phyloP scores from a whole-genome alignment of 2,329 filamentous ascomycete species.

The Fusarium chaquense region DNA sequence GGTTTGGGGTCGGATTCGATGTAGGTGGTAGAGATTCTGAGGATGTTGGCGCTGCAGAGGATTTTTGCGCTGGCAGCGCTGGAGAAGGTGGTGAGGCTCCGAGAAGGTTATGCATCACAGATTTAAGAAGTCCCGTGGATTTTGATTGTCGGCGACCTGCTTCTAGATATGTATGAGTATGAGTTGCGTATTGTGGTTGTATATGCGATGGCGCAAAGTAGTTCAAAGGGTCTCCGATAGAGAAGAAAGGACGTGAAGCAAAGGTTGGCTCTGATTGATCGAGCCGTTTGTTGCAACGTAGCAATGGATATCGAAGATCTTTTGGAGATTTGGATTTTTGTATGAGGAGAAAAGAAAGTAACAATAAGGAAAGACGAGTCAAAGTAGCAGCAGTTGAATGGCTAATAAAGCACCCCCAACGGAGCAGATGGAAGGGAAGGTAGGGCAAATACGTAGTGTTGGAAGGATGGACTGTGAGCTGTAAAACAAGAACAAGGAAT shows the following conservation, averaged over 20 bases:
- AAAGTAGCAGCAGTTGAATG: constrained; percentile 35
- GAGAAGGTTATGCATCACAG: constrained; percentile 60
- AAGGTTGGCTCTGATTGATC: constrained; percentile 9
- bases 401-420: constrained; percentile 32
- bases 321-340: constrained; percentile 28
- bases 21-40: constrained; percentile 35
- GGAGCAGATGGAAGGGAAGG: constrained; percentile 14
- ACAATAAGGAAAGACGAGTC: constrained; percentile 10
- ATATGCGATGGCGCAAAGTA: constrained; percentile 22
- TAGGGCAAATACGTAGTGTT: constrained; percentile 36
- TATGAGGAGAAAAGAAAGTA: constrained; percentile 21
- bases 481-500: constrained; percentile 42
- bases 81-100: constrained; percentile 49
- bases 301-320: constrained; percentile 25
- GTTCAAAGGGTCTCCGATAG: constrained; percentile 12
- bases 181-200: constrained; percentile 18
- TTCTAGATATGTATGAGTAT: constrained; percentile 43
- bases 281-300: constrained; percentile 7
- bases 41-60: constrained; percentile 50
- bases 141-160: constrained; percentile 54
- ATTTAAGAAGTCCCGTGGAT: constrained; percentile 58
- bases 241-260: constrained; percentile 10
- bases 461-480: constrained; percentile 18
- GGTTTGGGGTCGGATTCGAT: constrained; percentile 42
- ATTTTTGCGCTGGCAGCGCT: constrained; percentile 45